A percentile compares a stretch with the other conserved stretches of the same genome.
Evolutionary conservation across 2,329 filamentous ascomycete genomes (phyloP).

Genomic region (Zasmidium cellare): DNA sequence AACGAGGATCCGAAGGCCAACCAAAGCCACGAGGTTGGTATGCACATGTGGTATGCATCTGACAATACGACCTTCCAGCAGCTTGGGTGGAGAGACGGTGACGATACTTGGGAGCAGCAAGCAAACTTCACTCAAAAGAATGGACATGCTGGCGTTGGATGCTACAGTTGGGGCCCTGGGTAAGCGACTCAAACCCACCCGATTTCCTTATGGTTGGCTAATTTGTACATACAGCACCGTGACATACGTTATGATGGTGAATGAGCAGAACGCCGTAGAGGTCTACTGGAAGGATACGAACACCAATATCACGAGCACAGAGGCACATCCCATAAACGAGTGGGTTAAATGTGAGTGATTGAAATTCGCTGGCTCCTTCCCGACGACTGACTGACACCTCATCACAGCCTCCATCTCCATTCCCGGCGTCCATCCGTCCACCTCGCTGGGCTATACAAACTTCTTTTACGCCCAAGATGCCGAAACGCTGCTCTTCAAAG

Average conservation of each 20-base stretch:
- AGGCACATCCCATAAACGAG: conserved; percentile 41
- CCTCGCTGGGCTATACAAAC: conserved; percentile 44
- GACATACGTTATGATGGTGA: conserved; percentile 47
- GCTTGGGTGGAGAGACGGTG: conserved; percentile 42
- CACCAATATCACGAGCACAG: conserved; percentile 30
- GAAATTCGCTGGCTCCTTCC: not conserved
- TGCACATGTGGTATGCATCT: conserved; percentile 48
- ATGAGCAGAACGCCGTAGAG: conserved; percentile 40
- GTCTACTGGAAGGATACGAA: conserved; percentile 49
- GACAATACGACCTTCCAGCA: conserved; percentile 43
- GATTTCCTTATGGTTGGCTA: no score
- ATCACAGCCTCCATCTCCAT: conserved; percentile 30
- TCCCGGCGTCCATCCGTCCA: conserved; percentile 39
- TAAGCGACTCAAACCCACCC: not conserved
- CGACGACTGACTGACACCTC: not conserved
- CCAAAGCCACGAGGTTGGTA: conserved; percentile 35
- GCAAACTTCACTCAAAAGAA: conserved; percentile 41
- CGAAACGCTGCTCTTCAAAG: conserved; percentile 37
- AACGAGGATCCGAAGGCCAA: conserved; percentile 27
- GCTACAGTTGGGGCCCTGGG: conserved; percentile 42
- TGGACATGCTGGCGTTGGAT: conserved; percentile 46
- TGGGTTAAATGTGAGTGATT: conserved; percentile 36
- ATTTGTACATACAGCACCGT: conserved; percentile 30
- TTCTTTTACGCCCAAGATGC: conserved; percentile 44
- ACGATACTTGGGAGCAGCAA: conserved; percentile 38